Conservation (phyloP, 148 eudicot genomes). For the Chenopodium formosanum region DNA sequence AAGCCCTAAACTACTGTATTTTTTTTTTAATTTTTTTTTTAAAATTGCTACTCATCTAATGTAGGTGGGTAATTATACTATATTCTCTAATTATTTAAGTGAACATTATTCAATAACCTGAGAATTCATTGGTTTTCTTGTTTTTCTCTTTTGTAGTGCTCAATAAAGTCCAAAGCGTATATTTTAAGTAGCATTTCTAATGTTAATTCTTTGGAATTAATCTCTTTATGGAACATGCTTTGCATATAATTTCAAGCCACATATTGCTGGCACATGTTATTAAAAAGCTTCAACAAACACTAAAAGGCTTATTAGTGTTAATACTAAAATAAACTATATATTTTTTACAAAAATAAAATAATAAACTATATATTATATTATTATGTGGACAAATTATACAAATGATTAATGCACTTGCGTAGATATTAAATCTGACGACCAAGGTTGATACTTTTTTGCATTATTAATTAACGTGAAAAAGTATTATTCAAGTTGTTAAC, state of each 20-base stretch:
- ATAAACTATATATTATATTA: background rate
- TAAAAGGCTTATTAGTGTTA: background rate
- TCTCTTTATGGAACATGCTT: slow-evolving; percentile 12
- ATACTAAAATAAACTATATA: no score
- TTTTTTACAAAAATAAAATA: no score
- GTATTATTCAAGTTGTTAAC: no score
- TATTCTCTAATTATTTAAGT: background rate
- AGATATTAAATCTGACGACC: background rate
- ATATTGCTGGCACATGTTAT: slow-evolving; percentile 20
- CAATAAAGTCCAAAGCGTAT: slow-evolving; percentile 21
- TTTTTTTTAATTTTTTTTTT: no score
- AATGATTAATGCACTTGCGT: background rate
- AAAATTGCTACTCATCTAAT: no score
- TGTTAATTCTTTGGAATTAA: slow-evolving; percentile 18
- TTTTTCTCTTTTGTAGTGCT: slow-evolving; percentile 24
- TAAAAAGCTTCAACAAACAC: background rate
- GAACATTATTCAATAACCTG: background rate
- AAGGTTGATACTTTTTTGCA: no score
- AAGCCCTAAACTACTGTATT: background rate
- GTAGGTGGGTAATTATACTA: no score
- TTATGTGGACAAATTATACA: background rate
- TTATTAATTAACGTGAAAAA: no score
- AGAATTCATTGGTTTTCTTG: background rate
- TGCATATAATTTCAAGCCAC: slow-evolving; percentile 7
- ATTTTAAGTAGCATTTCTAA: slow-evolving; percentile 8